Percentiles rank a stretch among this genome's conserved stretches.
These are phyloP conservation scores for Diaporthe citriasiana DNA, from an alignment of 2,329 filamentous ascomycete genomes.

Conservation along the genomic window DNA sequence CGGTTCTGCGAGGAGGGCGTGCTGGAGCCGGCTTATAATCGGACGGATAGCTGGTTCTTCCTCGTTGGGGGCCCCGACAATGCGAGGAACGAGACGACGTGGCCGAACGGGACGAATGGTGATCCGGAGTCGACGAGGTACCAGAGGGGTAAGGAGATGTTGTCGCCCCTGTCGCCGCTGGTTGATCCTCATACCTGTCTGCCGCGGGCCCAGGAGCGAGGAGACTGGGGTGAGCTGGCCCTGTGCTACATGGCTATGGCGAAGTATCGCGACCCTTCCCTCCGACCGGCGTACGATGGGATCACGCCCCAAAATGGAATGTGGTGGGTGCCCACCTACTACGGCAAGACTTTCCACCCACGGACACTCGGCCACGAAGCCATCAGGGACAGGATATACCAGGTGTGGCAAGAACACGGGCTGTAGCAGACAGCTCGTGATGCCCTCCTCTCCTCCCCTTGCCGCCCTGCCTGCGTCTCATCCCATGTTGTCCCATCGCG, in stretches of 20 bases:
- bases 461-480: background rate
- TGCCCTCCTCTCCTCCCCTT: background rate
- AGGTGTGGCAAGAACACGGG: constrained; percentile 48
- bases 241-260: constrained; percentile 61
- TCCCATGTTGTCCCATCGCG: background rate
- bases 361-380: constrained; percentile 56
- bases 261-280: constrained; percentile 52
- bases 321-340: constrained; percentile 63
- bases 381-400: constrained; percentile 54
- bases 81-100: constrained; percentile 46
- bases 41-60: constrained; percentile 63
- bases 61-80: constrained; percentile 61
- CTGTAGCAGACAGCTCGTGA: background rate
- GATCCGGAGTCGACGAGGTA: constrained; percentile 24
- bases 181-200: constrained; percentile 56
- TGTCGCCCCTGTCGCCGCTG: constrained; percentile 52
- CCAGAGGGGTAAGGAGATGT: constrained; percentile 38
- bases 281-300: constrained; percentile 50
- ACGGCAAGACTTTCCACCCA: constrained; percentile 62
- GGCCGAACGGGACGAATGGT: constrained; percentile 41
- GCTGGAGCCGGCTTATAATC: constrained; percentile 59
- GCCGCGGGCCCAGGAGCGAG: constrained; percentile 50
- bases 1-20: constrained; percentile 54
- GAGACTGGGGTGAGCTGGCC: constrained; percentile 60
- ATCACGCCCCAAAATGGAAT: constrained; percentile 53